These are phyloP conservation scores for Citrus unshiu DNA, from an alignment of 345 rosid species.

Conservation along the genomic window DNA sequence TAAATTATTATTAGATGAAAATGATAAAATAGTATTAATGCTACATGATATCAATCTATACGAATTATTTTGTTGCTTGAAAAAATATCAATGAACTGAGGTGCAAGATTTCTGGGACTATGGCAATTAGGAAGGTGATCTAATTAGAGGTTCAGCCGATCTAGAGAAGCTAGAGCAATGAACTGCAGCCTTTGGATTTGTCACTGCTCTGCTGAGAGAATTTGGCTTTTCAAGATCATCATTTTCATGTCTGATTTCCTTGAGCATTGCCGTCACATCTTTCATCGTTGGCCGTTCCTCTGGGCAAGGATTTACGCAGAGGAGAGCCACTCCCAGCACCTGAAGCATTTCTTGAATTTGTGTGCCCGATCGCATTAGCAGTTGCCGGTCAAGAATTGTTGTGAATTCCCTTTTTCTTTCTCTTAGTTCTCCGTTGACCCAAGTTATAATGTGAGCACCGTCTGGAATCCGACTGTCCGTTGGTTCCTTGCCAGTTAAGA, in stretches of 20 bases:
- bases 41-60: conserved; percentile 28
- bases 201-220: conserved; percentile 20
- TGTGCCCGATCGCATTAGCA: conserved; percentile 43
- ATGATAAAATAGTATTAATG: conserved; percentile 4
- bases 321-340: conserved; percentile 62
- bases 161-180: conserved; percentile 68
- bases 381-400: conserved; percentile 48
- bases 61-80: conserved; percentile 26
- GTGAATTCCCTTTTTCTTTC: conserved; percentile 45
- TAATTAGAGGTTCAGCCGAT: conserved; percentile 58
- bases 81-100: conserved; percentile 17
- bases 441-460: conserved; percentile 50
- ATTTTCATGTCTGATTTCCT: conserved; percentile 51
- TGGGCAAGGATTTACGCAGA: conserved; percentile 52
- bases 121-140: conserved; percentile 33
- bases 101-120: conserved; percentile 9
- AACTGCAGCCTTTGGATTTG: conserved; percentile 32
- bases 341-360: conserved; percentile 71
- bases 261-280: conserved; percentile 63
- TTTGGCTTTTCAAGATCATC: conserved; percentile 45
- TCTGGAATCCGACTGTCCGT: conserved; percentile 46
- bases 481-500: conserved; percentile 59
- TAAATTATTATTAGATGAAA: conserved; percentile 10
- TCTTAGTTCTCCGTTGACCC: conserved; percentile 53
- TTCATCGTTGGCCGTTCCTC: conserved; percentile 71